Conservation (phyloP, 2,329 filamentous ascomycete species). For the Cladosporium sp. region DNA sequence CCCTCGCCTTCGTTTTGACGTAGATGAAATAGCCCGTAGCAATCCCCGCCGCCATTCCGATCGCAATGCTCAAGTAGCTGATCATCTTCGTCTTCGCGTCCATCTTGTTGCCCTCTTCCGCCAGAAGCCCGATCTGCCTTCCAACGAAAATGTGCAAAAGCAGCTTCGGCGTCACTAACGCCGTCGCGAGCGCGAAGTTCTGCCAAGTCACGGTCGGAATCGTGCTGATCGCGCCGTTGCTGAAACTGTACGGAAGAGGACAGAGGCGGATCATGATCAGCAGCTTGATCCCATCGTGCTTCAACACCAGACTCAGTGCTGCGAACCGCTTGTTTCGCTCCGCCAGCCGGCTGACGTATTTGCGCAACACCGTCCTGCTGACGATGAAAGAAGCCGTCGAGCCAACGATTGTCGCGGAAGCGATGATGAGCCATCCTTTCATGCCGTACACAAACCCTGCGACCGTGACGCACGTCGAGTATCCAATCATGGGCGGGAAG, state of each 20-base stretch:
- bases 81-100: slow-evolving; percentile 69
- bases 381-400: slow-evolving; percentile 75
- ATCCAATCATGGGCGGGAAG: slow-evolving; percentile 85
- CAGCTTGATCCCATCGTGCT: slow-evolving; percentile 83
- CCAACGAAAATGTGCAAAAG: slow-evolving; percentile 92
- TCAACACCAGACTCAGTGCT: slow-evolving; percentile 79
- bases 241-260: slow-evolving; percentile 85
- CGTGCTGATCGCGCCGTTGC: slow-evolving; percentile 90
- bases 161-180: slow-evolving; percentile 77
- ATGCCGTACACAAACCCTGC: slow-evolving; percentile 69
- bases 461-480: slow-evolving; percentile 70
- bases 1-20: slow-evolving; percentile 50
- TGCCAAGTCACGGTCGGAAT: slow-evolving; percentile 79
- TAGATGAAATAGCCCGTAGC: slow-evolving; percentile 84
- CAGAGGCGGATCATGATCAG: slow-evolving; percentile 89
- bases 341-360: slow-evolving; percentile 75
- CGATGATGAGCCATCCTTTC: slow-evolving; percentile 79
- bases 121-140: slow-evolving; percentile 72
- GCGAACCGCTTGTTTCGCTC: slow-evolving; percentile 82
- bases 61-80: slow-evolving; percentile 75
- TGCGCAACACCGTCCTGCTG: slow-evolving; percentile 71
- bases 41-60: slow-evolving; percentile 67
- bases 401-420: slow-evolving; percentile 72
- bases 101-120: slow-evolving; percentile 83
- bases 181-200: slow-evolving; percentile 76